Evolutionary conservation across 228 moss, liverwort and hornwort genomes (phyloP).

Genomic region (Sphagnum magellanicum): DNA sequence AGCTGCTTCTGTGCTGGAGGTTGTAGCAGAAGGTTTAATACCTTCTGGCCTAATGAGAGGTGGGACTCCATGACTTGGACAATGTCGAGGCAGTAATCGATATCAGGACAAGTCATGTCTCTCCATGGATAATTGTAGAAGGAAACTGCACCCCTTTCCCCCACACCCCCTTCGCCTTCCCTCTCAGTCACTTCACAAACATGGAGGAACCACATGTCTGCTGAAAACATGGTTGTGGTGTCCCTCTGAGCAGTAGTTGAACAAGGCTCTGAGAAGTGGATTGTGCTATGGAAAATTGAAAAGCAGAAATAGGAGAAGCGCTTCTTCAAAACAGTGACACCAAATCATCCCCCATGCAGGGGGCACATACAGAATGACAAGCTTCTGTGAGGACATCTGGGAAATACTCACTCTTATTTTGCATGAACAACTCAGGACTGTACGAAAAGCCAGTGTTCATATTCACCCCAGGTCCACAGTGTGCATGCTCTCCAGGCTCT

Average conservation of each 20-base stretch:
- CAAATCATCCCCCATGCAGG: too few relatives aligned
- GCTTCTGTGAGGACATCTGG: too few relatives aligned
- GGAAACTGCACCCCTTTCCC: conserved; percentile 25
- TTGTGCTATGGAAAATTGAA: too few relatives aligned
- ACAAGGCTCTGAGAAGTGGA: too few relatives aligned
- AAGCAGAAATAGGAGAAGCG: too few relatives aligned
- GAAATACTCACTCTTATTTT: conserved; percentile 26
- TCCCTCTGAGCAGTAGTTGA: too few relatives aligned
- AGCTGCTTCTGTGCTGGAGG: too few relatives aligned
- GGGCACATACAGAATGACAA: too few relatives aligned
- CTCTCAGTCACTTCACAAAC: neutral
- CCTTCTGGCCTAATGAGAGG: conserved; percentile 42
- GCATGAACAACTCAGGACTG: conserved; percentile 46
- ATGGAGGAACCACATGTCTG: too few relatives aligned
- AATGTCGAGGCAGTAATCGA: conserved; percentile 39
- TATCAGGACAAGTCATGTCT: conserved; percentile 27
- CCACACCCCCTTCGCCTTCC: neutral
- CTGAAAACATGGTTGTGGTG: too few relatives aligned
- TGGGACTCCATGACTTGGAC: conserved; percentile 44
- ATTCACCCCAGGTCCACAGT: conserved; percentile 47
- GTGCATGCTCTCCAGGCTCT: conserved; percentile 52
- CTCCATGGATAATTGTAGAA: conserved; percentile 55
- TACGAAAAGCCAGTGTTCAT: conserved; percentile 40
- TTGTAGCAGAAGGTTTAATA: neutral
- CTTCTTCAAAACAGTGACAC: too few relatives aligned